Conservation (phyloP, 441 rosid genomes). For the Syzygium syzygioides region DNA sequence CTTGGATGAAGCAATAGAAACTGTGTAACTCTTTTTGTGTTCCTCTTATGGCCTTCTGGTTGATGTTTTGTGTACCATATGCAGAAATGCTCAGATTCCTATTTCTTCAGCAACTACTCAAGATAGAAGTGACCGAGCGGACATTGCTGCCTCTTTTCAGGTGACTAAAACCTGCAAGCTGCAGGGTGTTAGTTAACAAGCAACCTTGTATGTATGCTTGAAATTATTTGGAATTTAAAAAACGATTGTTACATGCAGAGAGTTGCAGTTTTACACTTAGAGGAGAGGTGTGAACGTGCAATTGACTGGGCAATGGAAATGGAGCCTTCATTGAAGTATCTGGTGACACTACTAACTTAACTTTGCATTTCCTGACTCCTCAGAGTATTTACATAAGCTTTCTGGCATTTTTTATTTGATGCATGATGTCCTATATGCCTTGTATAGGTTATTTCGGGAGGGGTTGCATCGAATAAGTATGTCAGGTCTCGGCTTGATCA, state of each 20-base stretch:
- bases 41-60: neutral
- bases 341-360: slow-evolving; percentile 37
- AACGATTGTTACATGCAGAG: slow-evolving; percentile 34
- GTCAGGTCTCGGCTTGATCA: slow-evolving; percentile 58
- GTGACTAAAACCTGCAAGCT: slow-evolving; percentile 13
- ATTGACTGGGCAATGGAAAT: slow-evolving; percentile 84
- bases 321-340: slow-evolving; percentile 71
- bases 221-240: neutral
- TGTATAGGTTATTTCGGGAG: slow-evolving; percentile 86
- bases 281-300: slow-evolving; percentile 89
- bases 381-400: neutral
- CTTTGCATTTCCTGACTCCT: neutral
- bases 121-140: slow-evolving; percentile 81
- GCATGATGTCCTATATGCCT: neutral
- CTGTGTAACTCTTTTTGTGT: neutral
- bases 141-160: slow-evolving; percentile 97
- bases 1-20: neutral
- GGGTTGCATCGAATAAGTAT: slow-evolving; percentile 86
- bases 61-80: neutral
- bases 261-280: slow-evolving; percentile 90
- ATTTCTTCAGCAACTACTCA: slow-evolving; percentile 57
- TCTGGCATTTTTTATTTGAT: neutral
- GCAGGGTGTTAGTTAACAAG: neutral
- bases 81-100: slow-evolving; percentile 64
- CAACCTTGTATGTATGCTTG: neutral